Percentiles rank a stretch among this genome's conserved stretches.
Conservation (phyloP, 306 rosid species). For the Ziziphus jujuba region DNA sequence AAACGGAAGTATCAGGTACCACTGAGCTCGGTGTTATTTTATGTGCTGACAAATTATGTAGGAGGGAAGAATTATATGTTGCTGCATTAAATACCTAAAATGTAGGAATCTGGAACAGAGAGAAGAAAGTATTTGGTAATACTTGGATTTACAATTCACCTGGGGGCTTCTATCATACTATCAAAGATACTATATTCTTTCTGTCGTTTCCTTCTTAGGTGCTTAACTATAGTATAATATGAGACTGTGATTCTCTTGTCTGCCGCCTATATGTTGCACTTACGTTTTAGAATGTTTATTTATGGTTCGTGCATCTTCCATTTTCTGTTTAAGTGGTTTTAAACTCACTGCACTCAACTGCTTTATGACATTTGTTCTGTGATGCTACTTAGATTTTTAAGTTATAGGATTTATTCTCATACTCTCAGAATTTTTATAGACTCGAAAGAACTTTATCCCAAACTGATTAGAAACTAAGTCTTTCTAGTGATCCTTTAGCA, state of each 20-base stretch:
- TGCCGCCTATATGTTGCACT: neutral
- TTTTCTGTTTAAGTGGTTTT: no score
- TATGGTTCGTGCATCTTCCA: slow-evolving; percentile 1
- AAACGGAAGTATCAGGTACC: slow-evolving; percentile 11
- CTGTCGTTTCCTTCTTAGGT: neutral
- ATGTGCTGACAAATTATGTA: neutral
- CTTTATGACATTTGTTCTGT: no score
- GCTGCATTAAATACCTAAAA: neutral
- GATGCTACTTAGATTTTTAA: no score
- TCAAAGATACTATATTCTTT: neutral
- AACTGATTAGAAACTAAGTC: no score
- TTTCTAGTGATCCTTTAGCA: no score
- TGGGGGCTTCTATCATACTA: neutral
- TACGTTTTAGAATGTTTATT: neutral
- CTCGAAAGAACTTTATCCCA: no score
- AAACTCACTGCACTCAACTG: no score
- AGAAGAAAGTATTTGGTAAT: neutral
- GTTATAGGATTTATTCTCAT: no score
- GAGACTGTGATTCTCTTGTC: neutral
- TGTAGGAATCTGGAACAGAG: neutral
- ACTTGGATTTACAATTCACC: neutral
- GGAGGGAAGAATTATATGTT: slow-evolving; percentile 1
- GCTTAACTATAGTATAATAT: neutral
- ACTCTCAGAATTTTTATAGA: no score
- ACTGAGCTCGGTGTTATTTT: neutral